phyloP scores from a whole-genome alignment of 2,329 filamentous ascomycete genomes.

The Fusarium verticillioides region DNA sequence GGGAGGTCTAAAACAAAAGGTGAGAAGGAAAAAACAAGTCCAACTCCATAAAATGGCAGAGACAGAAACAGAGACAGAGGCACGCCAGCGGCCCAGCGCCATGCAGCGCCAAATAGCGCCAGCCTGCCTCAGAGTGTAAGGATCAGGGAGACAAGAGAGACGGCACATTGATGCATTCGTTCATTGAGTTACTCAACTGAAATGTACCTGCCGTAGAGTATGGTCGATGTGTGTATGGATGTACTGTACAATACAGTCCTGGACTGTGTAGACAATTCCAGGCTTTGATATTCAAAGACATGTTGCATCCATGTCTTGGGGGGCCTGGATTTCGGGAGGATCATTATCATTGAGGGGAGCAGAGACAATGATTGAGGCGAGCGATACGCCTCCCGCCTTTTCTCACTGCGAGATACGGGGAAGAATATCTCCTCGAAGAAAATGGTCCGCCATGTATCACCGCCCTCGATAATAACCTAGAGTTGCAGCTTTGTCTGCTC shows the following conservation, averaged over 20 bases:
- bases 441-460: conserved; percentile 5
- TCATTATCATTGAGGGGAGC: conserved; percentile 25
- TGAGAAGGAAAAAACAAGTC: conserved; percentile 5
- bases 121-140: conserved; percentile 26
- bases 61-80: neutral
- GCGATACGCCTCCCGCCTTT: conserved; percentile 30
- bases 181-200: conserved; percentile 33
- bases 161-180: conserved; percentile 12
- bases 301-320: conserved; percentile 26
- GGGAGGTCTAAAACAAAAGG: conserved; percentile 27
- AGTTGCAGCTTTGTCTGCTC: conserved; percentile 13
- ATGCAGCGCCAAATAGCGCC: conserved; percentile 29
- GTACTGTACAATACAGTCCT: neutral
- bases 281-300: conserved; percentile 33
- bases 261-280: conserved; percentile 20
- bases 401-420: neutral
- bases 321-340: conserved; percentile 24
- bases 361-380: conserved; percentile 35
- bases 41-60: neutral
- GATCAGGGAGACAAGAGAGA: conserved; percentile 5
- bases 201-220: conserved; percentile 8
- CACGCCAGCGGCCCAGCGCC: conserved; percentile 28
- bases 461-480: neutral
- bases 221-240: neutral
- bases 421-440: neutral